phyloP scores from a whole-genome alignment of 179 eudicot genomes.

The Patellifolia procumbens region DNA sequence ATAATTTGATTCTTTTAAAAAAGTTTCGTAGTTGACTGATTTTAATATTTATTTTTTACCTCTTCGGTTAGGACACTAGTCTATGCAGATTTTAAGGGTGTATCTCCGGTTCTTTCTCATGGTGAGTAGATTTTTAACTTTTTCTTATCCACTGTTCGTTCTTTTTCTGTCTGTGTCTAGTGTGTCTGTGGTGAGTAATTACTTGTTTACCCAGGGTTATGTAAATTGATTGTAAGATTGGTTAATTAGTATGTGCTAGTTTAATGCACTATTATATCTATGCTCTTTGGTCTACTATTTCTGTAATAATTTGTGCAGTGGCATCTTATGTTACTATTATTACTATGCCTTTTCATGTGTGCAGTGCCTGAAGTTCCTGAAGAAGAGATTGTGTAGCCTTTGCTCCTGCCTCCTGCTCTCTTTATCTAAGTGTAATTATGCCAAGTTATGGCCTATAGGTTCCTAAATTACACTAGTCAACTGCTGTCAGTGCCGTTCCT shows the following conservation, averaged over 20 bases:
- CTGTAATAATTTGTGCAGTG: not conserved
- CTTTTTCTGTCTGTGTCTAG: not conserved
- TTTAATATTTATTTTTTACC: not conserved
- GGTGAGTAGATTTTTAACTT: constrained; percentile 2
- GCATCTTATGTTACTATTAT: not conserved
- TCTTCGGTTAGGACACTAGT: not conserved
- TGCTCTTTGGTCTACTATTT: not conserved
- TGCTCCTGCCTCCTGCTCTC: too few species aligned
- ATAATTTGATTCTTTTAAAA: not conserved
- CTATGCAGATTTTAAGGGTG: not conserved
- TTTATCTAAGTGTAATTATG: too few species aligned
- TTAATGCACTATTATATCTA: not conserved
- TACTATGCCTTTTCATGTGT: not conserved
- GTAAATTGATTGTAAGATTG: not conserved
- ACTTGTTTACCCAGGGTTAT: not conserved
- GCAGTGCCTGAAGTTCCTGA: too few species aligned
- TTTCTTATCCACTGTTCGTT: not conserved
- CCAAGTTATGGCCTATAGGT: too few species aligned
- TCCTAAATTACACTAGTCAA: too few species aligned
- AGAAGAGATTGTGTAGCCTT: too few species aligned
- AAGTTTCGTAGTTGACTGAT: not conserved
- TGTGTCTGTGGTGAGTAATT: not conserved
- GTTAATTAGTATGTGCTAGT: not conserved
- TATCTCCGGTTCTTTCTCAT: not conserved
- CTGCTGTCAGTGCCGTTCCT: too few species aligned